Evolutionary conservation across 768 basidiomycete species (phyloP).

Genomic region (Phylloporus sp.): DNA sequence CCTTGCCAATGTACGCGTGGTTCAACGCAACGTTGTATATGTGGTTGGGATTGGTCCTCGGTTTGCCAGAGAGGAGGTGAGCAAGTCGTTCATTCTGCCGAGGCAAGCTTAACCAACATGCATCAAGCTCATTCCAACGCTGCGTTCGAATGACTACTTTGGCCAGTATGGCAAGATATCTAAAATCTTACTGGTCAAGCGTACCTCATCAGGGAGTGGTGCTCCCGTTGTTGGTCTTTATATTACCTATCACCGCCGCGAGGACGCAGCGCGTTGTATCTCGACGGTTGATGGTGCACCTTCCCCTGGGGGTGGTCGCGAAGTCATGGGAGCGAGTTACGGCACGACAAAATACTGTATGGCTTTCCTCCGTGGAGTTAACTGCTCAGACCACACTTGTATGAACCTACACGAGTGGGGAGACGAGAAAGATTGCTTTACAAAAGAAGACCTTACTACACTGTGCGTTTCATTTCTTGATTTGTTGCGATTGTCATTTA

Average conservation of each 20-base stretch:
- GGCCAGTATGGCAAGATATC: constrained; percentile 98
- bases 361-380: constrained; percentile 81
- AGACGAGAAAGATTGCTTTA: constrained; percentile 96
- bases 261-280: constrained; percentile 93
- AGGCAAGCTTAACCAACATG: constrained; percentile 1
- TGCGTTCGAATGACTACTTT: constrained; percentile 95
- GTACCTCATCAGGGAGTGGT: constrained; percentile 69
- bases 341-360: constrained; percentile 99
- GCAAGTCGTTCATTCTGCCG: constrained; percentile 19
- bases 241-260: constrained; percentile 90
- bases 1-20: constrained; percentile 91
- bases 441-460: constrained; percentile 92
- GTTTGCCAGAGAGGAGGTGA: constrained; percentile 94
- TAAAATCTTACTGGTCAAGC: constrained; percentile 90
- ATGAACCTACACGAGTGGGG: constrained; percentile 98
- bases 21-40: constrained; percentile 94
- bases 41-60: constrained; percentile 92
- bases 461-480: constrained; percentile 49
- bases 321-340: constrained; percentile 89
- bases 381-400: constrained; percentile 85
- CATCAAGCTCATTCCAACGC: constrained; percentile 76
- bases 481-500: constrained; percentile 1
- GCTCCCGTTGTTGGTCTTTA: constrained; percentile 87
- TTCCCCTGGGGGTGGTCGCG: constrained; percentile 85
- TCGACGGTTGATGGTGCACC: constrained; percentile 87